These are phyloP conservation scores for Pleurotus sapidus DNA, from an alignment of 768 basidiomycete species.

Conservation along the genomic window DNA sequence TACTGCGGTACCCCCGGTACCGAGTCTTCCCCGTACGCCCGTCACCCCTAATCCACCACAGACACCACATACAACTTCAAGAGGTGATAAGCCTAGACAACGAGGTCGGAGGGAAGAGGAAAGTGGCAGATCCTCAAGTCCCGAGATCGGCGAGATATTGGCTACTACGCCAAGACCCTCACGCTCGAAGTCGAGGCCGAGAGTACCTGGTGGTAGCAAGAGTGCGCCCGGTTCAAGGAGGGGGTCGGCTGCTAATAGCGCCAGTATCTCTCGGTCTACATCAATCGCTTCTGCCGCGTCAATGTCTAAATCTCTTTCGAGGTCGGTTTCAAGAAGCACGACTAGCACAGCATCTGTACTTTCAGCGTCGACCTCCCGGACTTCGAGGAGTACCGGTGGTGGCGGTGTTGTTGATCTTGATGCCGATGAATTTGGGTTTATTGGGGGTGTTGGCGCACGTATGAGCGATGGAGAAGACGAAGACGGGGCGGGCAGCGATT, in stretches of 20 bases:
- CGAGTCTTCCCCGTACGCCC: conserved; percentile 1
- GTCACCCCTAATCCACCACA: not conserved
- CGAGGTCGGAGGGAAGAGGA: not conserved
- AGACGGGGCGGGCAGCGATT: conserved; percentile 37
- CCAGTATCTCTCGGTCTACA: not conserved
- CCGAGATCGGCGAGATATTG: conserved; percentile 38
- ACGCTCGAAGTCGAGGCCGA: not conserved
- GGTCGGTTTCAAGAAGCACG: not conserved
- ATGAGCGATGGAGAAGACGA: not conserved
- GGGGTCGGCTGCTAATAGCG: not conserved
- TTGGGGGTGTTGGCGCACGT: not conserved
- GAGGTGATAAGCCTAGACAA: not conserved
- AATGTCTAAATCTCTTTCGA: not conserved
- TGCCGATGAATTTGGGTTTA: not conserved
- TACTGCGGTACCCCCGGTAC: not conserved
- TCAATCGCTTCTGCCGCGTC: no score
- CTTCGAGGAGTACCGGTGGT: not conserved
- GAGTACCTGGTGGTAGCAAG: not conserved
- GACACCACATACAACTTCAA: not conserved
- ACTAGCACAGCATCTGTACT: not conserved
- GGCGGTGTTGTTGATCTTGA: not conserved
- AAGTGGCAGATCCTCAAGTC: conserved; percentile 19
- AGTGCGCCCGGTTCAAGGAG: not conserved
- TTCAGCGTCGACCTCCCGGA: no score
- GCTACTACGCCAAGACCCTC: conserved; percentile 32